These are phyloP conservation scores for Musa balbisiana DNA, from an alignment of 202 grass and related monocot species.

Conservation along the genomic window DNA sequence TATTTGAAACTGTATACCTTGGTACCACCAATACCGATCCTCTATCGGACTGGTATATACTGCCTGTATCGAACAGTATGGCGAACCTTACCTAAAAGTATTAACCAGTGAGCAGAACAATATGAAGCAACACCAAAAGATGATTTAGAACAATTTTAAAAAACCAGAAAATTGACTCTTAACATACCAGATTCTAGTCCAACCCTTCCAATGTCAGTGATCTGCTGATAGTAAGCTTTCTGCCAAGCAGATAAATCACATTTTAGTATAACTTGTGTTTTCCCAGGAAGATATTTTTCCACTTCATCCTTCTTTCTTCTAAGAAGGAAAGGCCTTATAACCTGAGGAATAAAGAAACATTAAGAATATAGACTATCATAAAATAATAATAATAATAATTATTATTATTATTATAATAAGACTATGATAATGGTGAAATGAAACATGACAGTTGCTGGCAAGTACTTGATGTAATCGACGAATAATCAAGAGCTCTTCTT, in stretches of 20 bases:
- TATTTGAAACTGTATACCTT: too few species aligned
- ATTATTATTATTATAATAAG: neutral
- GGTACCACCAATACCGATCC: too few species aligned
- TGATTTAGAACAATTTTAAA: slow-evolving; percentile 1
- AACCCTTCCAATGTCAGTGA: slow-evolving; percentile 75
- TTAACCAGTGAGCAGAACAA: neutral
- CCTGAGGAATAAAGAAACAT: slow-evolving; percentile 30
- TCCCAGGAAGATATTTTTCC: slow-evolving; percentile 80
- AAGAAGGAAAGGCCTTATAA: slow-evolving; percentile 80
- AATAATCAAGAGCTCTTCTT: slow-evolving; percentile 87
- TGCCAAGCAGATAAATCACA: slow-evolving; percentile 97
- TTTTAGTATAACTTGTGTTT: slow-evolving; percentile 95
- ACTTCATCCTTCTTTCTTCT: slow-evolving; percentile 91
- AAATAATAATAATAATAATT: neutral
- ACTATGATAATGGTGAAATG: too few species aligned
- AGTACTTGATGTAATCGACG: slow-evolving; percentile 91
- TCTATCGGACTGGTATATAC: too few species aligned
- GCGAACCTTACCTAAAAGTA: neutral
- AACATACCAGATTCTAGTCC: slow-evolving; percentile 67
- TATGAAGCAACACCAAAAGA: neutral
- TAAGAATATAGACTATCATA: too few species aligned
- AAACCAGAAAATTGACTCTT: slow-evolving; percentile 10
- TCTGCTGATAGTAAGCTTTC: slow-evolving; percentile 86
- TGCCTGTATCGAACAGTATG: too few species aligned
- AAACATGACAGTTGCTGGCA: neutral